Evolutionary conservation across 140 eudicot species (phyloP).

Genomic region (Oenanthe javanica): DNA sequence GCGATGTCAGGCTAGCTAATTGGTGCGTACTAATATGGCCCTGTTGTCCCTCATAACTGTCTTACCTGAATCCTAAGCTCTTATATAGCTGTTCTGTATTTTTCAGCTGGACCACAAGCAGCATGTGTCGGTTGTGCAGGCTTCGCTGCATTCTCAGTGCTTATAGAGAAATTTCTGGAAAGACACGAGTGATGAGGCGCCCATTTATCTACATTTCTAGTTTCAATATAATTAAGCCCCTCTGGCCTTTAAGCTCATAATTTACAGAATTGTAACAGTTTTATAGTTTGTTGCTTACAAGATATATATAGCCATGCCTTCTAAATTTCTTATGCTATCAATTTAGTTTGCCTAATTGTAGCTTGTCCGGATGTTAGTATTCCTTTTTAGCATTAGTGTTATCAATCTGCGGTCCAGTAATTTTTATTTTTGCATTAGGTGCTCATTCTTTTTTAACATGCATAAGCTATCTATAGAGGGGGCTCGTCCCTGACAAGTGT

Average conservation of each 20-base stretch:
- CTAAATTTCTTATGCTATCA: background rate
- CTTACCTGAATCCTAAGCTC: background rate
- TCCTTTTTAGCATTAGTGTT: background rate
- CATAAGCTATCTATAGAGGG: too few species aligned
- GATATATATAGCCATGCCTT: background rate
- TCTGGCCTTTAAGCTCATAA: background rate
- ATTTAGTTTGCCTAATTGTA: background rate
- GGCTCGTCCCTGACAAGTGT: too few species aligned
- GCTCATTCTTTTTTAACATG: background rate
- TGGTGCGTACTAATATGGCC: background rate
- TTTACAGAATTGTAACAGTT: background rate
- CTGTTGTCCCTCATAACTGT: background rate
- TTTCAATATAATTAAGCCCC: background rate
- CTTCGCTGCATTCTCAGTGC: conserved; percentile 89
- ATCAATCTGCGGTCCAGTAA: background rate
- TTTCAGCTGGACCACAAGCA: conserved; percentile 84
- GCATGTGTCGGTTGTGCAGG: conserved; percentile 94
- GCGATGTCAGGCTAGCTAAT: background rate
- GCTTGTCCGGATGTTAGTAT: background rate
- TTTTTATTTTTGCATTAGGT: background rate
- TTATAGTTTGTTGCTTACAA: background rate
- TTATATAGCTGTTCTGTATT: background rate
- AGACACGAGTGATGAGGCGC: conserved; percentile 41
- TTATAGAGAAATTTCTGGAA: conserved; percentile 80
- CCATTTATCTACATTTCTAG: background rate